These are phyloP conservation scores for Mimosa bimucronata DNA, from an alignment of 306 rosid genomes.

Conservation along the genomic window DNA sequence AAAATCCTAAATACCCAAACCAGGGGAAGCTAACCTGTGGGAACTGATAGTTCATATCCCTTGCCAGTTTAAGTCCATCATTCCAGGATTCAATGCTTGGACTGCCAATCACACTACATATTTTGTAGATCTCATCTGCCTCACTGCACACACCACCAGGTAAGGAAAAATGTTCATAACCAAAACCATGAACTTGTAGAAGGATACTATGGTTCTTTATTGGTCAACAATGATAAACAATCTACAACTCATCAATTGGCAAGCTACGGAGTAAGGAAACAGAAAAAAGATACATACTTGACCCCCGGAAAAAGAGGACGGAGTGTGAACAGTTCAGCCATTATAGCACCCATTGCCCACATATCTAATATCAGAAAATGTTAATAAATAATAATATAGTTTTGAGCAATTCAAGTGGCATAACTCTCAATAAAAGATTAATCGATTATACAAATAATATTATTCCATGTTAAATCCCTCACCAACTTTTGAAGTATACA, in stretches of 20 bases:
- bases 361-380: constrained; percentile 56
- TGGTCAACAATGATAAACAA: not conserved
- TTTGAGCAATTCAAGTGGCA: constrained; percentile 28
- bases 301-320: constrained; percentile 94
- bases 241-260: not conserved
- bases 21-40: constrained; percentile 66
- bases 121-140: constrained; percentile 89
- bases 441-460: constrained; percentile 18
- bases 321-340: constrained; percentile 90
- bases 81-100: constrained; percentile 86
- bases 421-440: not conserved
- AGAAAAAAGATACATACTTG: constrained; percentile 52
- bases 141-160: constrained; percentile 57
- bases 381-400: constrained; percentile 14
- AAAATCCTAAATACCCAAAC: not conserved
- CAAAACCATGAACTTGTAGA: not conserved
- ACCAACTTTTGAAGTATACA: constrained; percentile 95
- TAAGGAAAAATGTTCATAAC: constrained; percentile 25
- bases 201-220: not conserved
- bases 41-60: constrained; percentile 85
- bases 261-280: not conserved
- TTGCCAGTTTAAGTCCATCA: constrained; percentile 83
- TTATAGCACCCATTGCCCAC: constrained; percentile 99
- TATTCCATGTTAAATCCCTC: constrained; percentile 41
- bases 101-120: constrained; percentile 88